Base-by-base conservation (phyloP, 2,329 filamentous ascomycete species). In the Paracoccidioides lutzii region DNA sequence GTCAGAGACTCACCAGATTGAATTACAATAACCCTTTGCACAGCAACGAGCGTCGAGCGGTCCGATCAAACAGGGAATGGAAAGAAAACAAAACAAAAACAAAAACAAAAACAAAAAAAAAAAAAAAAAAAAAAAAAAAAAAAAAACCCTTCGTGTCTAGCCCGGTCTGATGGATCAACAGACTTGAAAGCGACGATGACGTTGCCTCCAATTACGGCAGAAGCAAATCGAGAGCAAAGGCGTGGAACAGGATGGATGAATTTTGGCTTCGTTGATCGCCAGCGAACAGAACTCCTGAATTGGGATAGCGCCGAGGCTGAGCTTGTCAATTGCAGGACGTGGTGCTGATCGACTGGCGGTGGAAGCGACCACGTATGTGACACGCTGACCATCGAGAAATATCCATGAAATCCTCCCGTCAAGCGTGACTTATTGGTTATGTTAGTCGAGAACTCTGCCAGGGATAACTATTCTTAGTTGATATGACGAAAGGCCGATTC, bases 361-460 rank as follows among this genome's bases (percentile, higher is more conserved):
- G 48, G 58, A 48, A 57, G 54, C 60, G 52, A 60, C 61, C 61
- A 63, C 61, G 61, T 62, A 62, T 61, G 44, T 57, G 48, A 45
- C 55, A 59, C 55, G 54, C 50, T 55, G 43, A 55, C 45, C 53
- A 45, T 28, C 37, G 7, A 38, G 5, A 52, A 46, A 32, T 42
- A 54, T 54, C 53, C 53, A 41, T 48, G 53, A 41, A 52, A 15
- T 30, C 38, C 38, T 9, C 28, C 22, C 38, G 22, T 40, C 50
- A 43, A 33, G 37, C 50, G 38, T 52, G 22, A n/a, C 28, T 15
- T 52, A 22, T 8, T n/a, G 45, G 6, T 37, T 35, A 33, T 7
- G 30, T 46, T 46, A n/a, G 45, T 35, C 32, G 28, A 14, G 49
- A 51, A 51, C 37, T 7, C 35, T 32, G 12, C 50, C 38, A 32